A percentile compares a stretch with the other conserved stretches of the same genome.
Conservation (phyloP, 2,329 filamentous ascomycete genomes). For the Xylariaceae sp. region DNA sequence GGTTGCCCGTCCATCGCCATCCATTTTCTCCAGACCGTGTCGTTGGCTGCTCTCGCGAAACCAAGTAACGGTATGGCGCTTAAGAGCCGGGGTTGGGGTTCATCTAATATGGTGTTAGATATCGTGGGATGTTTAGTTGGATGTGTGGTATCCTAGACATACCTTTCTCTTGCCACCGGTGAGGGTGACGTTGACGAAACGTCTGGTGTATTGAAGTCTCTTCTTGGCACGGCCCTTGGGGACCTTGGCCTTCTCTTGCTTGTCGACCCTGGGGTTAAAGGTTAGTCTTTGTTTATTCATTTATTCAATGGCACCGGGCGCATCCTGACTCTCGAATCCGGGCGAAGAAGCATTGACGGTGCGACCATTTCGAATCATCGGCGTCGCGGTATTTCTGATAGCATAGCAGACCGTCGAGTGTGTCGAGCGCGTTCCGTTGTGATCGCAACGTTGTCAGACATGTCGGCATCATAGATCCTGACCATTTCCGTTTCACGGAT, state of each 20-base stretch:
- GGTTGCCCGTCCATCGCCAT: conserved; percentile 27
- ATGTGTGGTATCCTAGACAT: conserved; percentile 29
- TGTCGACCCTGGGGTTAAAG: conserved; percentile 11
- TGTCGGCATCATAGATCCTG: background rate
- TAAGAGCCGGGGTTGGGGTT: conserved; percentile 42
- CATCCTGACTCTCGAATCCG: no score
- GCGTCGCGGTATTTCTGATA: background rate
- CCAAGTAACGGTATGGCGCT: conserved; percentile 20
- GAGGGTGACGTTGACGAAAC: conserved; percentile 97
- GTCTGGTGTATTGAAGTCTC: conserved; percentile 83
- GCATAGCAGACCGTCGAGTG: background rate
- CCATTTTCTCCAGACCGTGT: conserved; percentile 23
- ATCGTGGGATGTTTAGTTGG: background rate
- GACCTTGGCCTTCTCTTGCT: conserved; percentile 55
- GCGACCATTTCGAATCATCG: background rate
- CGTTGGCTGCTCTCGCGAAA: conserved; percentile 28
- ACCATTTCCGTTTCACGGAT: no score
- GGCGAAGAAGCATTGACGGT: conserved; percentile 5
- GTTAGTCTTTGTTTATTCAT: background rate
- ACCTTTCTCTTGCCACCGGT: conserved; percentile 99
- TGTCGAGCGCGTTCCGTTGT: background rate
- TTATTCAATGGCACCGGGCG: no score
- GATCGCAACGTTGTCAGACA: background rate
- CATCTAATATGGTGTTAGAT: conserved; percentile 33
- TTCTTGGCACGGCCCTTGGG: conserved; percentile 98